Base-by-base conservation (phyloP, 1,139 yeast species). In the Candida anutae region DNA sequence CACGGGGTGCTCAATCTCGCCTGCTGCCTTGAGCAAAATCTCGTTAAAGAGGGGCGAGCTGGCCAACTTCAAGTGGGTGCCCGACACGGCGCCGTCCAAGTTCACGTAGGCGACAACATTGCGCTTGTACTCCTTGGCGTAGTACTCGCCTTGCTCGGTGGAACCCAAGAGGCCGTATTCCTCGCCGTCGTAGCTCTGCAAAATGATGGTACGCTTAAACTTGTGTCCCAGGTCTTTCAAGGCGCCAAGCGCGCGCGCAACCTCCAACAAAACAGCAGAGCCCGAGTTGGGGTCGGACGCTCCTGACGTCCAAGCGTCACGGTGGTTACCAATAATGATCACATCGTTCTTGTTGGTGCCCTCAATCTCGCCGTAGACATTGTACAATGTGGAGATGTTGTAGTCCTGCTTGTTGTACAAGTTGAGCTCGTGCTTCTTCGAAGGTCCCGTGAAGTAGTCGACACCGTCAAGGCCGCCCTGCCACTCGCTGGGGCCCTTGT, bases 301-400 rank as follows among this genome's bases (percentile, higher is more conserved):
- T 16, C 71, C 71, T 21, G 71, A 71, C 35, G 81, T 76, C 72
- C 72, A 65, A 3, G 71, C 69, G 40, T 65, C 72, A 33, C 70
- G 50, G 42, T 65, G 72, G 46, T 65, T 65, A 19, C 72, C 72
- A 38, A 65, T 53, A 16, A 65, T 40, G 26, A 65, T 58, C 3
- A 56, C 67, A 38, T 65, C 71, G 31, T 60, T 52, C 20, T 46
- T 43, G 25, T 46, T 56, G 36, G 52, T 57, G 21, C 71, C 72
- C 39, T 58, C 56, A 29, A 63, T 57, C 36, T 61, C 66, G 8
- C 69, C 72, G 36, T 63, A 63, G 6, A 65, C 71, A 35, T 65
- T 65, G 52, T 59, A 52, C 28, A 65, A 46, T 1, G 66, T 58
- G n/a, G 68, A 51, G 33, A 62, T 58, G 38, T 62, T 63, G 45